Conservation (phyloP, 768 basidiomycete genomes). For the Suillus bovinus region DNA sequence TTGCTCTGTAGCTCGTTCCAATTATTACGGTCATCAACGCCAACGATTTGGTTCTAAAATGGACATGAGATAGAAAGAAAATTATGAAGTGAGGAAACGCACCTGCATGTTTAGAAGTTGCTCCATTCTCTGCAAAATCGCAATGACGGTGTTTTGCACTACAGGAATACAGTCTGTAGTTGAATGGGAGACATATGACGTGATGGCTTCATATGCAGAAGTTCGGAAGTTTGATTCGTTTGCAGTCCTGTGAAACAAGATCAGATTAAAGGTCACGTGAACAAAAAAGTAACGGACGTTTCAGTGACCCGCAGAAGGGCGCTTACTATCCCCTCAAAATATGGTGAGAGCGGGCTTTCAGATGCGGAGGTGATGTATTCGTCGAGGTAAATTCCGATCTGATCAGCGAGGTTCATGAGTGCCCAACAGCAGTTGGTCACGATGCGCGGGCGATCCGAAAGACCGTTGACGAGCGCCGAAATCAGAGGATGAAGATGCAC, state of each 20-base stretch:
- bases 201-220: conserved; percentile 94
- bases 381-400: conserved; percentile 73
- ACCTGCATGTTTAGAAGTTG: conserved; percentile 84
- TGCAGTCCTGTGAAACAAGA: conserved; percentile 47
- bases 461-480: conserved; percentile 76
- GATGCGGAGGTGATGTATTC: conserved; percentile 51
- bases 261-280: conserved; percentile 14
- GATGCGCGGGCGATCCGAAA: conserved; percentile 82
- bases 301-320: conserved; percentile 87
- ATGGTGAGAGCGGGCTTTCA: conserved; percentile 73
- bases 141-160: conserved; percentile 79
- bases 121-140: conserved; percentile 89
- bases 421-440: conserved; percentile 96
- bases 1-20: conserved; percentile 99
- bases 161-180: conserved; percentile 76
- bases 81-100: conserved; percentile 18
- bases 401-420: conserved; percentile 92
- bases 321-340: conserved; percentile 83
- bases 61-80: conserved; percentile 2
- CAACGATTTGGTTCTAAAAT: conserved; percentile 84
- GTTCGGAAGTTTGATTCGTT: conserved; percentile 95
- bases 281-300: conserved; percentile 48
- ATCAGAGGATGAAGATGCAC: conserved; percentile 84
- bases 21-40: conserved; percentile 94
- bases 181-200: conserved; percentile 80